A percentile compares a stretch with the other conserved stretches of the same genome.
phyloP scores from a whole-genome alignment of 345 rosid species.

The Cardiospermum halicacabum region DNA sequence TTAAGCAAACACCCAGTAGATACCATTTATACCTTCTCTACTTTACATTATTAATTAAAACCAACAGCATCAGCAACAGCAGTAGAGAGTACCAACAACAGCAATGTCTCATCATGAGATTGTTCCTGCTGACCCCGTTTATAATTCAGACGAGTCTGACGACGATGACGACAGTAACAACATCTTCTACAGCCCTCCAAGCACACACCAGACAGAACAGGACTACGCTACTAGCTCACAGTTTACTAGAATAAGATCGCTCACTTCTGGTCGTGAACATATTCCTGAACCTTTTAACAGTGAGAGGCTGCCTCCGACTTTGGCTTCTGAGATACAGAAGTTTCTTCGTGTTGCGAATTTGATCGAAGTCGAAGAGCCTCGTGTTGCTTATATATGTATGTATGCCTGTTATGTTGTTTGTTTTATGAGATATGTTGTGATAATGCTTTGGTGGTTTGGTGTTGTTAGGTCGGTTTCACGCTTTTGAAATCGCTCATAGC shows the following conservation, averaged over 20 bases:
- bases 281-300: slow-evolving; percentile 74
- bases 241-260: slow-evolving; percentile 36
- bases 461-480: slow-evolving; percentile 77
- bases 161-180: neutral
- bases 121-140: slow-evolving; percentile 54
- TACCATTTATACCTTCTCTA: slow-evolving; percentile 16
- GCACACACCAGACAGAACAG: no score
- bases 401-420: no score
- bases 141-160: no score
- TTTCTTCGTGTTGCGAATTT: slow-evolving; percentile 88
- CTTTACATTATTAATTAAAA: neutral
- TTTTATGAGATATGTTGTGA: no score
- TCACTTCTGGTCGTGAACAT: slow-evolving; percentile 28
- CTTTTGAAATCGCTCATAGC: slow-evolving; percentile 70
- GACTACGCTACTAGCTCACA: slow-evolving; percentile 10
- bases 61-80: neutral
- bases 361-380: slow-evolving; percentile 65
- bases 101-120: slow-evolving; percentile 59
- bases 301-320: slow-evolving; percentile 75
- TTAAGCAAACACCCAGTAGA: slow-evolving; percentile 13
- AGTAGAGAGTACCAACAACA: neutral
- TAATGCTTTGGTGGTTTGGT: slow-evolving; percentile 13
- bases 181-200: no score
- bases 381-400: slow-evolving; percentile 79
- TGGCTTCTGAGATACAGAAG: slow-evolving; percentile 67